Evolutionary conservation across 108 stramenopile genomes (phyloP).

Genomic region (Hondaea fermentalgiana): DNA sequence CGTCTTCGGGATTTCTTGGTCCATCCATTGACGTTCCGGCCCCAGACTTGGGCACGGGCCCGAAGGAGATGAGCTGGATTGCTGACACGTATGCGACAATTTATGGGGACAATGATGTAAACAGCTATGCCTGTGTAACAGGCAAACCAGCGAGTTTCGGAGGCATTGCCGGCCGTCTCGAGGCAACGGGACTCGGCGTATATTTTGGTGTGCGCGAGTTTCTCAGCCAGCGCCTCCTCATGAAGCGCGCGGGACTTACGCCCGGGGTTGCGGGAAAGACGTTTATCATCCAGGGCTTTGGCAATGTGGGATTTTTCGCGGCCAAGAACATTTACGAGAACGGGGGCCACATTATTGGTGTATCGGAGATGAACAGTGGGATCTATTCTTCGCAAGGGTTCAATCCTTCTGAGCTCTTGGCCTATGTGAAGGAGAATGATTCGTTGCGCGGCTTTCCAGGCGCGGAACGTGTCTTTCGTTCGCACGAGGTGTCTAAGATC

Average conservation of each 20-base stretch:
- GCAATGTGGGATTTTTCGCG: slow-evolving; percentile 28
- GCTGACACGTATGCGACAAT: slow-evolving; percentile 25
- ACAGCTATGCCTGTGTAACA: slow-evolving; percentile 7
- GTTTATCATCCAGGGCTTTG: slow-evolving; percentile 23
- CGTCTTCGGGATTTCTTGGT: slow-evolving; percentile 24
- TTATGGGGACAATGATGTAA: slow-evolving; percentile 25
- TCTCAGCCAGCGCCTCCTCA: neutral
- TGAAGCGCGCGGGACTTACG: neutral
- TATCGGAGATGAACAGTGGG: slow-evolving; percentile 25
- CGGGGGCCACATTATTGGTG: neutral
- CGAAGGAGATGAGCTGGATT: slow-evolving; percentile 26
- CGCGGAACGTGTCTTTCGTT: neutral
- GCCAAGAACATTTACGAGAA: slow-evolving; percentile 22
- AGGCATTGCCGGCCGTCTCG: slow-evolving; percentile 13
- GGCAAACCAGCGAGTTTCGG: slow-evolving; percentile 23
- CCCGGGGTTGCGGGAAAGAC: slow-evolving; percentile 9
- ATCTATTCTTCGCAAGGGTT: slow-evolving; percentile 20
- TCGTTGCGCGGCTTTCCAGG: neutral
- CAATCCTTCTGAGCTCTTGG: neutral
- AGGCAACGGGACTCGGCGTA: slow-evolving; percentile 27
- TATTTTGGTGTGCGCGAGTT: slow-evolving; percentile 23
- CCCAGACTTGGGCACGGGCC: slow-evolving; percentile 26
- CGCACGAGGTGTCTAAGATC: neutral
- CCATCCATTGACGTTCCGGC: slow-evolving; percentile 27
- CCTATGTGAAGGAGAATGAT: slow-evolving; percentile 1